Evolutionary conservation across 2,329 filamentous ascomycete genomes (phyloP), one percentile per base, ranked within the genome.

Genomic region (Microcyclosporella mali): DNA sequence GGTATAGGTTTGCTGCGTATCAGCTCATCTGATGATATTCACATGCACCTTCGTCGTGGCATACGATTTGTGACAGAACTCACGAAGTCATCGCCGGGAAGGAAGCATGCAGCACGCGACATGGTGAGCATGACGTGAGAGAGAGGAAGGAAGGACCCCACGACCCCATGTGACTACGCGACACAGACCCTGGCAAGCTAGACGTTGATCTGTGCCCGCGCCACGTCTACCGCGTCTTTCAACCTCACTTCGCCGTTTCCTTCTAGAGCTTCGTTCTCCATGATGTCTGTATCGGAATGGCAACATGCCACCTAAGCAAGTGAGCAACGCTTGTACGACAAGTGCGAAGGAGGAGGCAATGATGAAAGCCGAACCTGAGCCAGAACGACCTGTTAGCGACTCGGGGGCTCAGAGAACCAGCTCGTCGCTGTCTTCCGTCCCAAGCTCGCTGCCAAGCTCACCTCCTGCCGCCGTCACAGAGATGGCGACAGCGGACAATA

Each of bases 271-370:
- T n/a, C 21, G 32, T 36, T 9, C n/a, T 25, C 21, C 21, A 25
- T 9, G 21, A 25, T 9, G 9, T n/a, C n/a, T n/a, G n/a, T n/a
- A n/a, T n/a, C 25, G 14, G 9, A n/a, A 41, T 45, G 33, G 33
- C 37, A 45, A 25, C 27, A 45, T 40, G 37, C 33, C 33, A 33
- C 37, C 33, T 30, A 28, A 35, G 28, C 37, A 30, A 37, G 33
- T 46, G 43, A 42, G 16, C 19, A 33, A 42, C 14, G 33, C 14
- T 29, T 12, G n/a, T 10, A 34, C 31, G 30, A n/a, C 30, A 12
- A 32, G 6, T 12, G 6, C 18, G 18, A 10, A 25, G 8, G 25
- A 16, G 33, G 6, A 11, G 33, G 10, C 9, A 3, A 15, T 34
- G 14, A 18, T 34, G 33, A 34, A 17, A n/a, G n/a, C n/a, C n/a